Percentiles rank a stretch among this genome's conserved stretches.
Conservation (phyloP, 169 alveolate genomes). For the Theileria sp. region DNA sequence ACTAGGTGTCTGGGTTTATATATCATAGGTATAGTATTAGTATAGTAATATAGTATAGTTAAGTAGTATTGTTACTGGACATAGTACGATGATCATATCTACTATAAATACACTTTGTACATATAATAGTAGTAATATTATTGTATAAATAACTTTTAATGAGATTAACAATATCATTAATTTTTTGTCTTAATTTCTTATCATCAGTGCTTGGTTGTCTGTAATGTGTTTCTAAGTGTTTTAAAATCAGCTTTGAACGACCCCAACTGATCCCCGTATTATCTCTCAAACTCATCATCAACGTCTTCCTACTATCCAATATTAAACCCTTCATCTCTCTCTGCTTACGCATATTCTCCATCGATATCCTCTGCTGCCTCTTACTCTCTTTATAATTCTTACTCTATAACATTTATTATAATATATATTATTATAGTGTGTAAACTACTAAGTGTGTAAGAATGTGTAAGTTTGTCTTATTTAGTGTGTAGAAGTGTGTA, state of each 20-base stretch:
- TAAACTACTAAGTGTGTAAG: no score
- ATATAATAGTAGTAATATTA: no score
- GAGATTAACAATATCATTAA: constrained; percentile 63
- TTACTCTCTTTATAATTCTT: constrained; percentile 70
- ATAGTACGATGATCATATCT: no score
- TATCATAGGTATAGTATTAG: no score
- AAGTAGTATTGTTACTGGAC: no score
- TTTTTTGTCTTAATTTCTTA: constrained; percentile 59
- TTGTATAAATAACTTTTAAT: constrained; percentile 31
- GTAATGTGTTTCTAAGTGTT: constrained; percentile 73
- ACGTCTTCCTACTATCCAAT: constrained; percentile 68
- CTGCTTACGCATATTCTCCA: constrained; percentile 72
- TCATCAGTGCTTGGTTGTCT: constrained; percentile 69
- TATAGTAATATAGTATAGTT: no score
- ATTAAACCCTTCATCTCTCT: constrained; percentile 69
- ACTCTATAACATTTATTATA: constrained; percentile 42
- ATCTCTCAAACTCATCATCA: constrained; percentile 72
- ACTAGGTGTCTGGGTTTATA: no score
- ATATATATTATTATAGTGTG: not conserved
- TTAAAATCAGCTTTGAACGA: constrained; percentile 70
- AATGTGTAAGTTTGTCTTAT: no score
- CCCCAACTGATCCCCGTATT: constrained; percentile 76
- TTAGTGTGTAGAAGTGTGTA: no score
- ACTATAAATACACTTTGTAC: no score
- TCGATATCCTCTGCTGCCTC: constrained; percentile 70